Conservation (phyloP, 2,329 filamentous ascomycete genomes). For the Epichloe brachyelytri region DNA sequence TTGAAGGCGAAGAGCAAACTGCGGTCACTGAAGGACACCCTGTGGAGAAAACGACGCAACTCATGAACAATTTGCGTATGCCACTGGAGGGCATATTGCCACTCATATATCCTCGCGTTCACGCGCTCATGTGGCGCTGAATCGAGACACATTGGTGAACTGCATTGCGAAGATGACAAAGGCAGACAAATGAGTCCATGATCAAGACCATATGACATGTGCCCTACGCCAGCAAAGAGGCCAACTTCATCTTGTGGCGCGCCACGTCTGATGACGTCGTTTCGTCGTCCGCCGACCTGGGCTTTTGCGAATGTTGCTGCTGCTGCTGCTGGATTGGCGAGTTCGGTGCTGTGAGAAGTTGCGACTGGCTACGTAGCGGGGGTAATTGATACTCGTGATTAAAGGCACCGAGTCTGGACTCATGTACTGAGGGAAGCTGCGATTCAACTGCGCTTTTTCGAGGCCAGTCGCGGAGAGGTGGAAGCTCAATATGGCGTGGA, state of each 20-base stretch:
- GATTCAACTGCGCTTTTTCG: slow-evolving; percentile 5
- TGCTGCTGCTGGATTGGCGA: slow-evolving; percentile 1
- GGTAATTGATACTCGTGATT: neutral
- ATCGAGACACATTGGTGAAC: too few species aligned
- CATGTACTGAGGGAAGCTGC: slow-evolving; percentile 15
- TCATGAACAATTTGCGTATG: too few species aligned
- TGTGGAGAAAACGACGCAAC: too few species aligned
- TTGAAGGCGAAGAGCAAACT: too few species aligned
- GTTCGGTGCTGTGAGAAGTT: slow-evolving; percentile 1
- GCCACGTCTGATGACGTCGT: neutral
- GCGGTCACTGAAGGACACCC: too few species aligned
- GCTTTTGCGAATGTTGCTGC: neutral
- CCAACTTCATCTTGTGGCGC: neutral
- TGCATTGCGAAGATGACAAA: too few species aligned
- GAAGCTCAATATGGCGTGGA: slow-evolving; percentile 30
- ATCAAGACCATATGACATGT: neutral
- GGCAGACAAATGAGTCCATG: too few species aligned
- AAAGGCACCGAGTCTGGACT: too few species aligned
- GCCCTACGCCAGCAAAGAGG: neutral
- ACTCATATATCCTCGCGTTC: too few species aligned
- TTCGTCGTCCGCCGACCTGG: neutral
- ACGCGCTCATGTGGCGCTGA: too few species aligned
- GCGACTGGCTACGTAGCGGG: neutral
- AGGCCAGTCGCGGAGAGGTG: slow-evolving; percentile 17
- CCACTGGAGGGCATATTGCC: too few species aligned